phyloP scores from a whole-genome alignment of 2,329 filamentous ascomycete genomes.

The Celoporthe dispersa region DNA sequence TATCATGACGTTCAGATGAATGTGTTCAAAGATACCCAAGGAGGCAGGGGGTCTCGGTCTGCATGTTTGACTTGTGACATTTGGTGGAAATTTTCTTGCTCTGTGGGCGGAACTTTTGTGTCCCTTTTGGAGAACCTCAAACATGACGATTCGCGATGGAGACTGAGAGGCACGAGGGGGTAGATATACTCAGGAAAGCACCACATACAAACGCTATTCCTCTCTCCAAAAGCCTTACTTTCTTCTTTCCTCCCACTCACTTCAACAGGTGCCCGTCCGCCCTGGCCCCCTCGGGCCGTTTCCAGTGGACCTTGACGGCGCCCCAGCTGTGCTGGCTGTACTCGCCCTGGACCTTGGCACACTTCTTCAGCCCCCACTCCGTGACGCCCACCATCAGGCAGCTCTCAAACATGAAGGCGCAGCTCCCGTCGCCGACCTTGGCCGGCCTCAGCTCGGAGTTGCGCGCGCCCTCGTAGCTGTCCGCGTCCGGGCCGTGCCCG shows the following conservation, averaged over 20 bases:
- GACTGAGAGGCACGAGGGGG: neutral
- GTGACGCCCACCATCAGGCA: slow-evolving; percentile 73
- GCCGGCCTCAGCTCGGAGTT: slow-evolving; percentile 57
- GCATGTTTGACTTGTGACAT: neutral
- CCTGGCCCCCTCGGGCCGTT: slow-evolving; percentile 28
- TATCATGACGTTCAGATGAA: neutral
- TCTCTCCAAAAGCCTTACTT: neutral
- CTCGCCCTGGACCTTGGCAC: slow-evolving; percentile 61
- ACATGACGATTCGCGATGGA: neutral
- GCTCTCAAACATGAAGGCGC: slow-evolving; percentile 73
- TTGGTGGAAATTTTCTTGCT: neutral
- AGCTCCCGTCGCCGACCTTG: slow-evolving; percentile 64
- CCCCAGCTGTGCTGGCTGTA: slow-evolving; percentile 87
- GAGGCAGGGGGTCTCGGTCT: neutral
- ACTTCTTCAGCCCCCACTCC: slow-evolving; percentile 68
- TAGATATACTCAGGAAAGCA: neutral
- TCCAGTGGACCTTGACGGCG: slow-evolving; percentile 60
- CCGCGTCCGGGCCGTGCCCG: slow-evolving; percentile 65
- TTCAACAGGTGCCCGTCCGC: slow-evolving; percentile 35
- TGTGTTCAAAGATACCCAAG: slow-evolving; percentile 1
- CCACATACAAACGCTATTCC: neutral
- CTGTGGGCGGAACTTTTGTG: neutral
- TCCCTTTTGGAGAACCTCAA: neutral
- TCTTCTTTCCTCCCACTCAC: slow-evolving; percentile 28
- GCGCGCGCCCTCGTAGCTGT: slow-evolving; percentile 60